A percentile compares a stretch with the other conserved stretches of the same genome.
Conservation (phyloP, 1,284 basidiomycete genomes). For the Cutaneotrichosporon dermatis region DNA sequence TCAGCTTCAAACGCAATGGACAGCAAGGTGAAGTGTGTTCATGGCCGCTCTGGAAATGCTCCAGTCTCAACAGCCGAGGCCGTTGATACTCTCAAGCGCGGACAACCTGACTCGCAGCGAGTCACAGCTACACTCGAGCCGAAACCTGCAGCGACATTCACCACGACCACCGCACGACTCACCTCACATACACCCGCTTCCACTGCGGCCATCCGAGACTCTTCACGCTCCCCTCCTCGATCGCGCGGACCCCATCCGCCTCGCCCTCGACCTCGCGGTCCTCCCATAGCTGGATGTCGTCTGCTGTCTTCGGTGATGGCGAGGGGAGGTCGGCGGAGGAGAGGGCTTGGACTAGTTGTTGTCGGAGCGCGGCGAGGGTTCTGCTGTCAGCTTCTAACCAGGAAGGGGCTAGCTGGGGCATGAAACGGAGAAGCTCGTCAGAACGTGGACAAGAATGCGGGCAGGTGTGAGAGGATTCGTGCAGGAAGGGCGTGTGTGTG, state of each 20-base stretch:
- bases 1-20: background rate
- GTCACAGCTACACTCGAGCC: no score
- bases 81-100: no score
- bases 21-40: no score
- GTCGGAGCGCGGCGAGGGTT: constrained; percentile 14
- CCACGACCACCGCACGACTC: constrained; percentile 7
- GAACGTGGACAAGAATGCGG: no score
- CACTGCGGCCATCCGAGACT: constrained; percentile 35
- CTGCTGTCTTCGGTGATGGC: constrained; percentile 13
- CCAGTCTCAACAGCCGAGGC: no score
- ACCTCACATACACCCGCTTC: constrained; percentile 42
- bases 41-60: no score
- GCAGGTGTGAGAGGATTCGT: no score
- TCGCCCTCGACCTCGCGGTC: constrained; percentile 27
- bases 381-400: constrained; percentile 13
- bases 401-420: no score
- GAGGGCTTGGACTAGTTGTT: constrained; percentile 28
- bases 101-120: no score
- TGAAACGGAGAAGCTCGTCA: no score
- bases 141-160: no score
- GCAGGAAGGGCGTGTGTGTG: no score
- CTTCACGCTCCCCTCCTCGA: constrained; percentile 16
- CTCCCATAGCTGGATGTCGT: constrained; percentile 37
- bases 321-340: constrained; percentile 10
- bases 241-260: constrained; percentile 13